phyloP scores from a whole-genome alignment of 345 rosid genomes.

The Eucalyptus fibrosa region DNA sequence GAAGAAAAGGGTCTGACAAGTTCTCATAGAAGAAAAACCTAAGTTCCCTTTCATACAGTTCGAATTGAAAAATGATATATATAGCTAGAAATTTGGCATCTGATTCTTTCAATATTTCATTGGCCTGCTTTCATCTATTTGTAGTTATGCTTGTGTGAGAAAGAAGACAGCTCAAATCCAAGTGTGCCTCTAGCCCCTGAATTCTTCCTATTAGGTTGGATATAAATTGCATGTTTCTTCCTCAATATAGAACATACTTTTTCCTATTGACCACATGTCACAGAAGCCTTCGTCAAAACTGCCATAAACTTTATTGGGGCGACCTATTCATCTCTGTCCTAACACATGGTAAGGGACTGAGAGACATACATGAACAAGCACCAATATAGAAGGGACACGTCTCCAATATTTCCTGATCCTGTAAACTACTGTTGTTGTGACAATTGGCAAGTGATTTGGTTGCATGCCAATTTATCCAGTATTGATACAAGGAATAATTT shows the following conservation, averaged over 20 bases:
- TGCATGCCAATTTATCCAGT: background rate
- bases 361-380: background rate
- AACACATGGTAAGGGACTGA: background rate
- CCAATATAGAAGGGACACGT: background rate
- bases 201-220: background rate
- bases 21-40: background rate
- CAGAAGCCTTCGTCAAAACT: background rate
- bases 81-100: background rate
- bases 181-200: background rate
- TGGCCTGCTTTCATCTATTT: background rate
- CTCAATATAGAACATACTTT: background rate
- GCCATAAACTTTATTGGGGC: background rate
- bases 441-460: background rate
- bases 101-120: background rate
- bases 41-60: background rate
- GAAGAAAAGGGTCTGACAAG: background rate
- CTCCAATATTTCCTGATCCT: background rate
- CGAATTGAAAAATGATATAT: background rate
- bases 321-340: background rate
- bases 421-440: background rate
- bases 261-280: background rate
- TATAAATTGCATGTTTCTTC: background rate
- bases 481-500: background rate
- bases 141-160: background rate
- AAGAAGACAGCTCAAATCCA: background rate